These are phyloP conservation scores for Martiniozyma abietophila DNA, from an alignment of 805 yeast genomes.

Conservation along the genomic window DNA sequence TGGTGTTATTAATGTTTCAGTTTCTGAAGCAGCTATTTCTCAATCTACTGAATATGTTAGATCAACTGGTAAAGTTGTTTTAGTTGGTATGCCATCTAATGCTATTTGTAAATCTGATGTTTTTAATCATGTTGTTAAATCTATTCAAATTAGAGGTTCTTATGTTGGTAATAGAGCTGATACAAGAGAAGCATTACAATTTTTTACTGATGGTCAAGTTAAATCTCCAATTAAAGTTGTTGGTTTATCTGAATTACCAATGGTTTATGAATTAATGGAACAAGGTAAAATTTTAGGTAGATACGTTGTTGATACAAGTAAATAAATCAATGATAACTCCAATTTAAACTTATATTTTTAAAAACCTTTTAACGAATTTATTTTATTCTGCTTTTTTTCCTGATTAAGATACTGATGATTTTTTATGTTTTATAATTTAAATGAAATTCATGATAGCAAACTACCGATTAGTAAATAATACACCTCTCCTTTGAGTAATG, in stretches of 20 bases:
- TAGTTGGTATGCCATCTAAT: conserved; percentile 56
- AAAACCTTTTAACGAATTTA: neutral
- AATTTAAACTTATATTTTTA: conserved; percentile 2
- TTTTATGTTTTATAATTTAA: no score
- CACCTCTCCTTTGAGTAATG: no score
- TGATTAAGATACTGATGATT: no score
- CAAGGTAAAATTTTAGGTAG: conserved; percentile 56
- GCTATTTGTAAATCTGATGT: conserved; percentile 45
- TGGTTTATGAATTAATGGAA: conserved; percentile 46
- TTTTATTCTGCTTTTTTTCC: neutral
- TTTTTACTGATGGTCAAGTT: conserved; percentile 43
- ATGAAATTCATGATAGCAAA: no score
- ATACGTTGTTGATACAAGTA: conserved; percentile 50
- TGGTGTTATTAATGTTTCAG: conserved; percentile 45
- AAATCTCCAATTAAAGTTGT: conserved; percentile 47
- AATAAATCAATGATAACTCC: conserved; percentile 8
- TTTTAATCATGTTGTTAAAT: conserved; percentile 45
- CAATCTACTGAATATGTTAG: conserved; percentile 34
- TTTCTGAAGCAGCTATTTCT: conserved; percentile 38
- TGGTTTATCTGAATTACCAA: conserved; percentile 41
- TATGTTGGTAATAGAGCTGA: conserved; percentile 57
- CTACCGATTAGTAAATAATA: no score
- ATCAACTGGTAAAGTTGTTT: conserved; percentile 49
- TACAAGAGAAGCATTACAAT: conserved; percentile 48
- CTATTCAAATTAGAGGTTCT: conserved; percentile 46